Evolutionary conservation across 176 grass and related monocot species (phyloP), one percentile per base, ranked within the genome.

Genomic region (Avena insularis): DNA sequence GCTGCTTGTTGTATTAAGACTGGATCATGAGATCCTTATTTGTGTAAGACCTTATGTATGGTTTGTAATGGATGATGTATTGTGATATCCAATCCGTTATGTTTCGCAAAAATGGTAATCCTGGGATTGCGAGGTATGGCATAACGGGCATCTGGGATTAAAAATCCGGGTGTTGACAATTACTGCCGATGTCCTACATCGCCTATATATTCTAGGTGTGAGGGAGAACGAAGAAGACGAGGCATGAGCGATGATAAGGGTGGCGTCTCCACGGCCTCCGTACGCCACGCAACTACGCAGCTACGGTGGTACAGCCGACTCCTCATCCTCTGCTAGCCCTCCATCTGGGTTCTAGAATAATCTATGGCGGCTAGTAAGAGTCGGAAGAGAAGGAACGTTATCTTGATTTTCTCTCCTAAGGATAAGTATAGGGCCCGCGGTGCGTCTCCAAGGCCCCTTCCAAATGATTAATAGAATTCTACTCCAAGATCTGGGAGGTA

Each of bases 401-500:
- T 85, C 47, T 58, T 77, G 9, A 60, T 78, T 83, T 90, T 70
- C 83, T 86, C 78, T 12, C 21, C 48, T 21, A 25, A 85, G 59
- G 78, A 86, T 25, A 70, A 19, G 29, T 68, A 90, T 20, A 8
- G 78, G 5, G 9, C 88, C 13, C 83, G 59, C 50, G 16, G 13
- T 8, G 23, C 46, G 0, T 0, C 63, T 33, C 87, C 0, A 8
- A 27, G 55, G 65, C 87, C 17, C 76, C 87, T n/a, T 65, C 67
- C 4, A 76, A 89, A 9, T 75, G 87, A 19, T 93, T 86, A 58
- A 93, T 97, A 87, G 89, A 95, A 71, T 74, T 97, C 82, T 95
- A 97, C 78, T 95, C 93, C 51, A 91, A 95, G 83, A 97, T 97
- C 55, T 29, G 95, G 95, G 85, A 95, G 79, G 95, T 95, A 85